A percentile compares a stretch with the other conserved stretches of the same genome.
phyloP scores from a whole-genome alignment of 2,329 filamentous ascomycete genomes.

The Periconia digitata region DNA sequence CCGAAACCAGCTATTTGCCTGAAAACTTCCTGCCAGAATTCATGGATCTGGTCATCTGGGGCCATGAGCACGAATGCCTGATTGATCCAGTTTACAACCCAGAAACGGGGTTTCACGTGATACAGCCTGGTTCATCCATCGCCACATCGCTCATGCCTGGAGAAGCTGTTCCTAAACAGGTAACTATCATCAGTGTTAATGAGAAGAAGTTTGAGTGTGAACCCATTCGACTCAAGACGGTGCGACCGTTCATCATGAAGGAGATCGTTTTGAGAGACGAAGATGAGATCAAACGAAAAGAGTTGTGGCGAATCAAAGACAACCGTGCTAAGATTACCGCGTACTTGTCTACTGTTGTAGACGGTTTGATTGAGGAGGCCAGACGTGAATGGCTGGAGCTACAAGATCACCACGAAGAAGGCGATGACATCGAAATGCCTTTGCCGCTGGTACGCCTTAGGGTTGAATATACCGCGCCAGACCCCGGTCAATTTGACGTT shows the following conservation, averaged over 20 bases:
- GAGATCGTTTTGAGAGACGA: slow-evolving; percentile 80
- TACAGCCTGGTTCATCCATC: slow-evolving; percentile 95
- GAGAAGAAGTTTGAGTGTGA: slow-evolving; percentile 80
- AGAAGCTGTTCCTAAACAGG: slow-evolving; percentile 88
- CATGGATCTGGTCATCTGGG: slow-evolving; percentile 91
- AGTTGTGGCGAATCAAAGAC: slow-evolving; percentile 76
- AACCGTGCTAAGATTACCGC: slow-evolving; percentile 80
- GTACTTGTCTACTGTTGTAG: slow-evolving; percentile 74
- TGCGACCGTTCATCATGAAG: slow-evolving; percentile 85
- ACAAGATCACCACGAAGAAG: slow-evolving; percentile 58
- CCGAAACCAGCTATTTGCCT: slow-evolving; percentile 88
- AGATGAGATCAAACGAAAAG: slow-evolving; percentile 72
- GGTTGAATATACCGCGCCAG: slow-evolving; percentile 84
- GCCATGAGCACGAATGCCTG: slow-evolving; percentile 94
- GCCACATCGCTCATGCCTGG: slow-evolving; percentile 89
- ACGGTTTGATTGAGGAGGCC: slow-evolving; percentile 85
- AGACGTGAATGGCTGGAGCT: slow-evolving; percentile 76
- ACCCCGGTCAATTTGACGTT: slow-evolving; percentile 82
- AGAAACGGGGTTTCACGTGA: slow-evolving; percentile 90
- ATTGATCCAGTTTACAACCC: slow-evolving; percentile 83
- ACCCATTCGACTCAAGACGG: slow-evolving; percentile 80
- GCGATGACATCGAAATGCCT: slow-evolving; percentile 64
- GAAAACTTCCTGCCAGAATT: slow-evolving; percentile 92
- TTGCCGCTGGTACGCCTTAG: slow-evolving; percentile 85
- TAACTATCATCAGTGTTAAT: slow-evolving; percentile 80